A percentile compares a stretch with the other conserved stretches of the same genome.
Conservation (phyloP, 306 rosid species). For the Mimosa pudica region DNA sequence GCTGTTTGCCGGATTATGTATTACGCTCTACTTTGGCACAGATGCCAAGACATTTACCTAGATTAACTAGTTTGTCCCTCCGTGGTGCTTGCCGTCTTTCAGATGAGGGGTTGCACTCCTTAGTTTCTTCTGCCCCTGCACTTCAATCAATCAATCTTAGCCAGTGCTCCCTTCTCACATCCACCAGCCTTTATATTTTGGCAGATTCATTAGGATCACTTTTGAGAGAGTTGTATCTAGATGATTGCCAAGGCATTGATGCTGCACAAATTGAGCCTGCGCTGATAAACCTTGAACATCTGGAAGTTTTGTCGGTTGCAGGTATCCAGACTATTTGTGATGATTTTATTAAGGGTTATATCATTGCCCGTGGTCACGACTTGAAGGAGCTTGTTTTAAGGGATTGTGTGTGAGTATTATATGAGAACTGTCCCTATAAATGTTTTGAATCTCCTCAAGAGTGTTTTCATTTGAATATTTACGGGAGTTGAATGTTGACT, state of each 20-base stretch:
- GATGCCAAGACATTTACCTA: slow-evolving; percentile 55
- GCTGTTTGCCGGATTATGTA: slow-evolving; percentile 79
- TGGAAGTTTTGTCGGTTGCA: slow-evolving; percentile 76
- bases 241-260: slow-evolving; percentile 70
- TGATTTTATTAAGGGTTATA: slow-evolving; percentile 56
- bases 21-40: slow-evolving; percentile 59
- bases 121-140: slow-evolving; percentile 73
- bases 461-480: slow-evolving; percentile 9
- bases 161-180: slow-evolving; percentile 89
- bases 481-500: slow-evolving; percentile 28
- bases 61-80: slow-evolving; percentile 65
- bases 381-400: slow-evolving; percentile 78
- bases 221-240: slow-evolving; percentile 76
- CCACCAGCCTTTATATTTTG: slow-evolving; percentile 54
- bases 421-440: not conserved
- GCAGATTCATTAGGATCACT: slow-evolving; percentile 64
- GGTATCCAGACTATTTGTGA: slow-evolving; percentile 67
- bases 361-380: slow-evolving; percentile 57
- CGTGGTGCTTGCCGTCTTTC: slow-evolving; percentile 91
- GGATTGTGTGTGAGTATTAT: slow-evolving; percentile 67
- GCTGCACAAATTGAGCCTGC: slow-evolving; percentile 59
- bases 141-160: slow-evolving; percentile 79
- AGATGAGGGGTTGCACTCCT: slow-evolving; percentile 64
- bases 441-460: slow-evolving; percentile 28
- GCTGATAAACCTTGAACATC: slow-evolving; percentile 59